phyloP scores from a whole-genome alignment of 192 early-diverging fungal species.

The Coemansia sp. region DNA sequence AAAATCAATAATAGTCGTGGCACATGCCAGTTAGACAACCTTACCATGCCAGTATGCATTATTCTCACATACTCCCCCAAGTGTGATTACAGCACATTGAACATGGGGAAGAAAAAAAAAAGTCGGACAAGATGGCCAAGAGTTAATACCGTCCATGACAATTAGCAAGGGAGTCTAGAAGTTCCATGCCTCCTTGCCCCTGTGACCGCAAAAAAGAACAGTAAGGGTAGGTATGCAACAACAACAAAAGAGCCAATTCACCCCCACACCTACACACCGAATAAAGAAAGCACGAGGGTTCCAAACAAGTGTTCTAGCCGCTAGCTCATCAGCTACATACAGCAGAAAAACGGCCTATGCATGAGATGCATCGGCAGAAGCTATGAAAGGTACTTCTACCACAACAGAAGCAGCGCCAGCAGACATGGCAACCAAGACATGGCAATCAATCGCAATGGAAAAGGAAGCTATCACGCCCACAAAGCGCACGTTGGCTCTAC shows the following conservation, averaged over 20 bases:
- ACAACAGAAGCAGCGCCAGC: background rate
- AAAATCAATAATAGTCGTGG: background rate
- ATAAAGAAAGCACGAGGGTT: background rate
- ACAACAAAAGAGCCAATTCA: background rate
- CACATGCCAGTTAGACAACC: slow-evolving; percentile 1
- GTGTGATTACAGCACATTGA: background rate
- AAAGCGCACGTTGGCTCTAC: background rate
- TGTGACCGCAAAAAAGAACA: background rate
- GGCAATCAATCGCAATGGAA: background rate
- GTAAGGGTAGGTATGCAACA: background rate
- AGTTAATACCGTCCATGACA: background rate
- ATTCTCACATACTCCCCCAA: background rate
- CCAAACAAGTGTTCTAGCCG: background rate
- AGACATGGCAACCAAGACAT: background rate
- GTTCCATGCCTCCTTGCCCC: background rate
- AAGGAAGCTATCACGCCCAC: background rate
- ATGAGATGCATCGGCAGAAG: slow-evolving; percentile 1
- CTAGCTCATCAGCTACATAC: background rate
- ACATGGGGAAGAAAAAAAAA: background rate
- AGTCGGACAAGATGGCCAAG: background rate
- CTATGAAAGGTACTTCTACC: background rate
- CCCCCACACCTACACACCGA: background rate
- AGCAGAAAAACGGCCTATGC: slow-evolving; percentile 2
- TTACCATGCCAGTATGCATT: background rate
- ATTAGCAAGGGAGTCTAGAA: background rate